Evolutionary conservation across 106 monocot genomes (phyloP).

Genomic region (Apostasia ramifera): DNA sequence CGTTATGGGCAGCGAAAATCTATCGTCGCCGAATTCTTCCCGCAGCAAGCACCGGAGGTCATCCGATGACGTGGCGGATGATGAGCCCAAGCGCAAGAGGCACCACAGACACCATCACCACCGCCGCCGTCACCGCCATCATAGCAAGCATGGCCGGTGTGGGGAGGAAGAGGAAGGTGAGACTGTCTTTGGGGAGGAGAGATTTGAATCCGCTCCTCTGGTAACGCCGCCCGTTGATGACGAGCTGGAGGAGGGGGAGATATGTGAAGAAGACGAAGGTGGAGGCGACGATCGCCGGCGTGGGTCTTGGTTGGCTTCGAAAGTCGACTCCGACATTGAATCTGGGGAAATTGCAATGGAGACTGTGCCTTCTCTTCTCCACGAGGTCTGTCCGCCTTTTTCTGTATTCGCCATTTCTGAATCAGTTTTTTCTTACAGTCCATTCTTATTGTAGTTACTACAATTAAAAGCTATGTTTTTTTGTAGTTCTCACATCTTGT

Average conservation of each 20-base stretch:
- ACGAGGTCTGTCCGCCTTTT: background rate
- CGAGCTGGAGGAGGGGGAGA: constrained; percentile 85
- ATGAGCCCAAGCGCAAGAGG: constrained; percentile 43
- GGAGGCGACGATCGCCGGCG: constrained; percentile 1
- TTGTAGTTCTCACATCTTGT: background rate
- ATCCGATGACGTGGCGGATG: constrained; percentile 21
- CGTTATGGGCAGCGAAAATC: constrained; percentile 40
- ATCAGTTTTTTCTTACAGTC: too few relatives aligned
- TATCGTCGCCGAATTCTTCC: constrained; percentile 6
- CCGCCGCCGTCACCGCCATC: constrained; percentile 23
- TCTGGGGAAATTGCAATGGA: background rate
- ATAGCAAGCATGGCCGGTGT: constrained; percentile 15
- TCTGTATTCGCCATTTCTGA: too few relatives aligned
- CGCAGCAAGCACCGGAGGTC: constrained; percentile 42
- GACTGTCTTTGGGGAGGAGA: background rate
- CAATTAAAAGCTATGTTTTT: background rate
- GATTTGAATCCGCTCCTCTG: background rate
- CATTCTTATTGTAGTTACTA: background rate
- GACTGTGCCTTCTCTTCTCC: background rate
- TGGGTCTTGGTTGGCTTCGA: background rate
- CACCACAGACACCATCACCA: constrained; percentile 41
- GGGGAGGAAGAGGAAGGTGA: constrained; percentile 6
- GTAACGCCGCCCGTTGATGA: constrained; percentile 12
- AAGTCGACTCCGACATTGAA: background rate
- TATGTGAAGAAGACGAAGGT: constrained; percentile 55